Conservation (phyloP, 805 yeast genomes). For the Maudiozyma barnettii region DNA sequence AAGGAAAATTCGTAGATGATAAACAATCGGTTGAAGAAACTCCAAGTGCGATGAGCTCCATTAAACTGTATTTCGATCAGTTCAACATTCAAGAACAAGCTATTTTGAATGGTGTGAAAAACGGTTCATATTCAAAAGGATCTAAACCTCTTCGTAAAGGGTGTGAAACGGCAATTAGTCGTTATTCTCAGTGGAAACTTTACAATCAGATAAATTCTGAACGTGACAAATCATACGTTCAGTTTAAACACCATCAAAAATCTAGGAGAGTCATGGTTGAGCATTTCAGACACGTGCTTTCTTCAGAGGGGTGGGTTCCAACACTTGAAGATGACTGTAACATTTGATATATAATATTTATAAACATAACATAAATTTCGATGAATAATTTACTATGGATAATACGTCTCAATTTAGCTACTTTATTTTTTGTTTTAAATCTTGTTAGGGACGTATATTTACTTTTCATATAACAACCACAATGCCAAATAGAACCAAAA, state of each 20-base stretch:
- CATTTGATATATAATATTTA: neutral
- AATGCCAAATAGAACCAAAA: too few relatives aligned
- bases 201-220: constrained; percentile 6
- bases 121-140: constrained; percentile 42
- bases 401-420: too few relatives aligned
- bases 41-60: constrained; percentile 17
- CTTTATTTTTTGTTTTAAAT: too few relatives aligned
- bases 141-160: constrained; percentile 35
- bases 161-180: constrained; percentile 28
- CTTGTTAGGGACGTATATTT: too few relatives aligned
- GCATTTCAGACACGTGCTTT: constrained; percentile 18
- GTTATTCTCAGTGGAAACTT: constrained; percentile 21
- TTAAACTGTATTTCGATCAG: constrained; percentile 8
- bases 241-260: constrained; percentile 22
- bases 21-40: constrained; percentile 6
- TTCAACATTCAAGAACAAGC: constrained; percentile 20
- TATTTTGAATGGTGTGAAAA: constrained; percentile 49
- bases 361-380: too few relatives aligned
- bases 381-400: neutral
- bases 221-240: constrained; percentile 19
- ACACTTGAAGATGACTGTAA: constrained; percentile 38
- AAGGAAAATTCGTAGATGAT: constrained; percentile 13
- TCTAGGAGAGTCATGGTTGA: constrained; percentile 28
- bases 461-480: too few relatives aligned
- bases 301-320: constrained; percentile 39